Evolutionary conservation across 192 early-diverging fungal genomes (phyloP).

Genomic region (Mortierella claussenii): DNA sequence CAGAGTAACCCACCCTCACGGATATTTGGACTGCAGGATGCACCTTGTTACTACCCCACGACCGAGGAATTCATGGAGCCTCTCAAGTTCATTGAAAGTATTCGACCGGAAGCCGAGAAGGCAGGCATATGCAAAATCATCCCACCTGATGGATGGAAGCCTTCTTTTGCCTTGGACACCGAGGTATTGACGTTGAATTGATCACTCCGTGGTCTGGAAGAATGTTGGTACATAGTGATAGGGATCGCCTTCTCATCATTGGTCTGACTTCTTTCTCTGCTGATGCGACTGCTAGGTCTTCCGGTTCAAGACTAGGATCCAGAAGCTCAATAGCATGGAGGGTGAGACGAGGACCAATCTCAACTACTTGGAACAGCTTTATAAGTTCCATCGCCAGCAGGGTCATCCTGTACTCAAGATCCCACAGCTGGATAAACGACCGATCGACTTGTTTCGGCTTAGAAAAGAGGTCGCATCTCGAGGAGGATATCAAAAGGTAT

Average conservation of each 20-base stretch:
- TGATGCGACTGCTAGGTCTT: slow-evolving; percentile 70
- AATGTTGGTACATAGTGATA: no score
- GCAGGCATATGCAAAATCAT: slow-evolving; percentile 94
- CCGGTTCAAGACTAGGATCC: slow-evolving; percentile 88
- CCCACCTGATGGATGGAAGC: slow-evolving; percentile 87
- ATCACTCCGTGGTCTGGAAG: no score
- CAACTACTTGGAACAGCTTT: slow-evolving; percentile 91
- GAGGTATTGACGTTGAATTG: no score
- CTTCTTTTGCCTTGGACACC: slow-evolving; percentile 85
- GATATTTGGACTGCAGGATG: slow-evolving; percentile 79
- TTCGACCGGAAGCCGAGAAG: slow-evolving; percentile 77
- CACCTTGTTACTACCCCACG: slow-evolving; percentile 86
- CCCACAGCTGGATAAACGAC: slow-evolving; percentile 86
- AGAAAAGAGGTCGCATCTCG: slow-evolving; percentile 82
- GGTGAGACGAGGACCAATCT: slow-evolving; percentile 86
- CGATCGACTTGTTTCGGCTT: slow-evolving; percentile 86
- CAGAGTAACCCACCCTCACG: slow-evolving; percentile 25
- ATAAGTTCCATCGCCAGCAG: slow-evolving; percentile 86
- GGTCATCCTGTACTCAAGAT: slow-evolving; percentile 79
- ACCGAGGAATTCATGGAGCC: slow-evolving; percentile 87
- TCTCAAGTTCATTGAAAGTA: slow-evolving; percentile 85
- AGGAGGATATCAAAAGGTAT: slow-evolving; percentile 79
- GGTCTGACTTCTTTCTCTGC: neutral
- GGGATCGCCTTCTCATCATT: no score
- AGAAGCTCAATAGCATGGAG: slow-evolving; percentile 93